Base-by-base conservation (phyloP, 768 basidiomycete genomes). In the Mycena chlorophos region DNA sequence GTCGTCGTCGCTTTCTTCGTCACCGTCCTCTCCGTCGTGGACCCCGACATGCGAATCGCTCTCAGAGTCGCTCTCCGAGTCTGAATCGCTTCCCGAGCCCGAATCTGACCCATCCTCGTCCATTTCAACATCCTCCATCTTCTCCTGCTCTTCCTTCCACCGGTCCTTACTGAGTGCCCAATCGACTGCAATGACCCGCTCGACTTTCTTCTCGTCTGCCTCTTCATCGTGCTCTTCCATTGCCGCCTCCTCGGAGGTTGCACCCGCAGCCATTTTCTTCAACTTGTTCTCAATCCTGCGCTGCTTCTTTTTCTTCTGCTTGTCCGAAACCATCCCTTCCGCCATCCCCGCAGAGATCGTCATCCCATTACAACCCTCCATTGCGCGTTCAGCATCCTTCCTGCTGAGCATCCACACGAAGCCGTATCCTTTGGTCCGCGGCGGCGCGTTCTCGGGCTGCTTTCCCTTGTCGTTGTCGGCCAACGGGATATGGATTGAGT, bases 91-190 rank as follows among this genome's bases (percentile, higher is more conserved):
- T n/a, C n/a, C n/a, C n/a, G n/a, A n/a, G n/a, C 63, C 58, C 5
- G 63, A 49, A 58, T 66, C 2, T 68, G 69, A 71, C 16, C 59
- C 71, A 40, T 69, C 73, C 1, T 68, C 73, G 12, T 63, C 73
- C 37, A 70, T 77, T 29, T 73, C 75, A 49, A 80, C 54, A 67
- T 86, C 83, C 40, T 73, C 75, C 51, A 80, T 55, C 67, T 86
- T 84, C 42, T 79, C 80, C 70, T 85, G 83, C 63, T 87, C 88
- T 67, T 89, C 86, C 68, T 91, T 80, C 91, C 92, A 97, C 71
- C 86, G 89, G 46, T 91, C 89, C 73, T 97, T 96, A 69, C 93
- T 92, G 68, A 98, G 70, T 3, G 94, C 96, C 92, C 94, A 98
- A 74, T 98, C 95, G 25, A 98, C 96, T 5, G 94, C 93, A 34